Evolutionary conservation across 139 green algal species (phyloP).

Genomic region (Diplosphaera chodatii): DNA sequence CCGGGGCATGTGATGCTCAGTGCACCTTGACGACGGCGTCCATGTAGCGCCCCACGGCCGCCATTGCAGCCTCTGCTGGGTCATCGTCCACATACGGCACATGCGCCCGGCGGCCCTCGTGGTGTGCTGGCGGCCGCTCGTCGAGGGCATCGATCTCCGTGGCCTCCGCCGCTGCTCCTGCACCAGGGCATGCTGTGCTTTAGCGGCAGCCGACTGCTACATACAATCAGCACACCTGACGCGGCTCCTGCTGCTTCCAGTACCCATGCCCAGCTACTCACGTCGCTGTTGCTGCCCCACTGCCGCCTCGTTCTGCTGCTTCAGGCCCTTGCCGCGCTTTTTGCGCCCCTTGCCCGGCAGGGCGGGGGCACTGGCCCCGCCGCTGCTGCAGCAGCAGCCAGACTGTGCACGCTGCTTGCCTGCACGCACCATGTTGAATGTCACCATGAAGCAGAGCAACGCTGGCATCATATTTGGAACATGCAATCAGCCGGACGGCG

Average conservation of each 20-base stretch:
- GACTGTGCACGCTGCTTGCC: background rate
- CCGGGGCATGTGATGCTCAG: too few relatives aligned
- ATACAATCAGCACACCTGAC: too few relatives aligned
- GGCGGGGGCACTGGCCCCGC: too few relatives aligned
- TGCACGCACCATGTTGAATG: too few relatives aligned
- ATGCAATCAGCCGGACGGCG: too few relatives aligned
- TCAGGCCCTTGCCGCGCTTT: background rate
- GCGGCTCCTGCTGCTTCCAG: too few relatives aligned
- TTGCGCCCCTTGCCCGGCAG: background rate
- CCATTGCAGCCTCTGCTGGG: background rate
- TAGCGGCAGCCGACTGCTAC: too few relatives aligned
- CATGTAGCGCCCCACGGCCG: constrained; percentile 25
- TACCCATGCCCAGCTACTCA: too few relatives aligned
- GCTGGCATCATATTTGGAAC: too few relatives aligned
- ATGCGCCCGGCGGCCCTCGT: background rate
- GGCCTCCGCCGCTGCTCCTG: background rate
- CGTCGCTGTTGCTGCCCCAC: background rate
- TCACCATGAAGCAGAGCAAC: too few relatives aligned
- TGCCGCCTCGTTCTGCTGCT: background rate
- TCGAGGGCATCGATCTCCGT: background rate
- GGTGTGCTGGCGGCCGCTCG: background rate
- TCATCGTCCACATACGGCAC: background rate
- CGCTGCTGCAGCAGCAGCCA: background rate
- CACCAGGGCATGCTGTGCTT: too few relatives aligned
- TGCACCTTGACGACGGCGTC: constrained; percentile 54